phyloP scores from a whole-genome alignment of 176 grass and related monocot species.

The Leersia perrieri region DNA sequence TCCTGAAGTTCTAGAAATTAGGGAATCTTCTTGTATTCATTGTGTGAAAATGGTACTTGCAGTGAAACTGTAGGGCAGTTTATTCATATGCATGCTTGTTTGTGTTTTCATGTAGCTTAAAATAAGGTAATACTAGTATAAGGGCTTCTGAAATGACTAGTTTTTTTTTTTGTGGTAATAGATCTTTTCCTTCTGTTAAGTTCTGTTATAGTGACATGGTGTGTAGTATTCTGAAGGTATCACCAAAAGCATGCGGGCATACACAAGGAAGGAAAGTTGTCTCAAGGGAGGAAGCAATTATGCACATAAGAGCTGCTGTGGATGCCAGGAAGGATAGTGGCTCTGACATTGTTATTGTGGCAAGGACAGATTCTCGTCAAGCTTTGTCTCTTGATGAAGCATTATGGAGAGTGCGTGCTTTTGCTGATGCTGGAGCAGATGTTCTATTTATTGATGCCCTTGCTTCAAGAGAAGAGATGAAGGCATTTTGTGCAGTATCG shows the following conservation, averaged over 20 bases:
- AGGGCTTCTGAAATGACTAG: background rate
- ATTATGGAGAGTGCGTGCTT: conserved; percentile 76
- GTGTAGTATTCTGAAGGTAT: conserved; percentile 67
- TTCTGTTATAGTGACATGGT: conserved; percentile 38
- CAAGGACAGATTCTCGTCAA: conserved; percentile 87
- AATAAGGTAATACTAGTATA: background rate
- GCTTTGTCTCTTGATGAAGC: conserved; percentile 87
- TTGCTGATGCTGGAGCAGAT: conserved; percentile 93
- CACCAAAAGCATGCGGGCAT: conserved; percentile 97
- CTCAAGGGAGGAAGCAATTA: conserved; percentile 83
- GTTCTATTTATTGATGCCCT: conserved; percentile 93
- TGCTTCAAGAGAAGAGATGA: conserved; percentile 93
- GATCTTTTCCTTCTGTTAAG: background rate
- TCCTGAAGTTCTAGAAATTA: background rate
- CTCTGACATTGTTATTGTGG: conserved; percentile 94
- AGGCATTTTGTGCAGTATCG: conserved; percentile 63
- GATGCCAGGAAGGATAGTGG: conserved; percentile 90
- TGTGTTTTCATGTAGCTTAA: background rate
- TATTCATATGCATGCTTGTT: background rate
- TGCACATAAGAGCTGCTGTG: conserved; percentile 86
- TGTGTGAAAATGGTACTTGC: background rate
- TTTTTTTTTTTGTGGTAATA: background rate
- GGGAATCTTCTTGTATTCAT: background rate
- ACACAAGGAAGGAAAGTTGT: conserved; percentile 93
- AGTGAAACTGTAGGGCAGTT: background rate